Conservation (phyloP, 2,329 filamentous ascomycete genomes). For the Talaromyces sp. region DNA sequence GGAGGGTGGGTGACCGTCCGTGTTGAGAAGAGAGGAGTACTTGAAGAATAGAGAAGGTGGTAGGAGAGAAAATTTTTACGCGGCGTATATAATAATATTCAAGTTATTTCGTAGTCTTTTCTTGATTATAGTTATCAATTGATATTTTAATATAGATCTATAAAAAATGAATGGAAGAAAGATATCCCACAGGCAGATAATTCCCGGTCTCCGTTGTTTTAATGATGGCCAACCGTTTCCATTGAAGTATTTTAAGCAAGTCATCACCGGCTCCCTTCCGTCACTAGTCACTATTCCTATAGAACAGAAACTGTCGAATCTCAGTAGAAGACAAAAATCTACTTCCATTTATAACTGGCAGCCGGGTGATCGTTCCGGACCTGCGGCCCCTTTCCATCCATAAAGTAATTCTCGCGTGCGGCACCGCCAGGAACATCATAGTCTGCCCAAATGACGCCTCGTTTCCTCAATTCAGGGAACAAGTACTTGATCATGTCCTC, state of each 20-base stretch:
- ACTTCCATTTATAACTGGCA: constrained; percentile 3
- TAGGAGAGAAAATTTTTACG: too few relatives aligned
- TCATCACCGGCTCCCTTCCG: too few relatives aligned
- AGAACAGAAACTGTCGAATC: neutral
- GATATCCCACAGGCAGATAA: too few relatives aligned
- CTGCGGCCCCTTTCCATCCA: constrained; percentile 23
- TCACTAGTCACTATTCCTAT: neutral
- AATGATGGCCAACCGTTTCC: neutral
- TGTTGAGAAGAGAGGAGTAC: too few relatives aligned
- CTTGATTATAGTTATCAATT: too few relatives aligned
- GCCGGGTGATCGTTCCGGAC: constrained; percentile 9
- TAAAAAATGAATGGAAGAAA: too few relatives aligned
- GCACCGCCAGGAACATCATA: constrained; percentile 34
- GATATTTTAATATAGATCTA: too few relatives aligned
- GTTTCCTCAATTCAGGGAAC: constrained; percentile 38
- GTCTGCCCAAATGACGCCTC: constrained; percentile 36
- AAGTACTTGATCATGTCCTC: constrained; percentile 49
- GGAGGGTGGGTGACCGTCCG: too few relatives aligned
- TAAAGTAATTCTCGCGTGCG: constrained; percentile 35
- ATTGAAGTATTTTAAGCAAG: neutral
- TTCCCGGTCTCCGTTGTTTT: neutral
- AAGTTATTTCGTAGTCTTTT: too few relatives aligned
- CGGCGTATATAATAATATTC: too few relatives aligned
- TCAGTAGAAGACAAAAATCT: neutral
- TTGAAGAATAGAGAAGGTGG: too few relatives aligned